These are phyloP conservation scores for Dictyostelium brefeldianum DNA, from an alignment of 78 protist genomes.

Conservation along the genomic window DNA sequence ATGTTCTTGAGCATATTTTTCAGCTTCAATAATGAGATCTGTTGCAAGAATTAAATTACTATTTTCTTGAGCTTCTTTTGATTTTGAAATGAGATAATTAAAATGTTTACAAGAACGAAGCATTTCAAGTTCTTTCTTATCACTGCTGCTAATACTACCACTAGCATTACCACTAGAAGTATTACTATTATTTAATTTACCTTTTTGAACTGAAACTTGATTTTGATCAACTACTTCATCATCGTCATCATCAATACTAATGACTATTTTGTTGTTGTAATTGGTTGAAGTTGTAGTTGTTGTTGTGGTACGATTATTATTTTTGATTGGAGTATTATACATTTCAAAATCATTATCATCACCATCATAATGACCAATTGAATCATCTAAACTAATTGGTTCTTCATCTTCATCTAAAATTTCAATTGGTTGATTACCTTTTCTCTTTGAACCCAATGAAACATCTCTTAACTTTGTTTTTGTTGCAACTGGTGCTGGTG, in stretches of 20 bases:
- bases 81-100: background rate
- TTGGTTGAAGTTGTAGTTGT: background rate
- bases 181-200: too few species aligned
- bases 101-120: background rate
- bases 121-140: background rate
- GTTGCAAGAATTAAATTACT: background rate
- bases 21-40: background rate
- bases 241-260: background rate
- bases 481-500: background rate
- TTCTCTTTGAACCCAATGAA: slow-evolving; percentile 14
- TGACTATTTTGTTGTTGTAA: background rate
- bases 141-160: background rate
- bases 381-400: background rate
- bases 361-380: background rate
- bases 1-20: background rate
- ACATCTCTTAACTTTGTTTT: background rate
- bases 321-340: too few species aligned
- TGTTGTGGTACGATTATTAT: background rate
- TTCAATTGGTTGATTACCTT: slow-evolving; percentile 16
- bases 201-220: background rate
- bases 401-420: slow-evolving; percentile 6
- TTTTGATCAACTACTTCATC: background rate
- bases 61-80: background rate
- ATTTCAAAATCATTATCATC: background rate
- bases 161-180: background rate